Evolutionary conservation across 179 eudicot genomes (phyloP).

Genomic region (Silene noctiflora): DNA sequence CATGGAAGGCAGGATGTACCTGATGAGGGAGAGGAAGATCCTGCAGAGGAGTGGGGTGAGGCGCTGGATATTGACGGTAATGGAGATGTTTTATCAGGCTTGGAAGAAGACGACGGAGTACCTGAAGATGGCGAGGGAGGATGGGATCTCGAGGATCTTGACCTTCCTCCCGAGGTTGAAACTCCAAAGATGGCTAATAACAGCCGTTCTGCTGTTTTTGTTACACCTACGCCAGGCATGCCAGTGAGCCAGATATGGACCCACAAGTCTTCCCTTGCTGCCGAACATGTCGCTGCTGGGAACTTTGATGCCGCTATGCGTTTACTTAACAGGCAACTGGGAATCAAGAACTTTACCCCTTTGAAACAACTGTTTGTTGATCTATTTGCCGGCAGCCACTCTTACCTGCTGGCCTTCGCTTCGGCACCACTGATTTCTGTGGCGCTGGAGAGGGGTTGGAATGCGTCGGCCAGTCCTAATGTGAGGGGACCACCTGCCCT

Average conservation of each 20-base stretch:
- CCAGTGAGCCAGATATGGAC: constrained; percentile 89
- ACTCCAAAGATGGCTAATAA: constrained; percentile 51
- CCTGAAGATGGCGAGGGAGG: constrained; percentile 66
- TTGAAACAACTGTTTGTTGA: constrained; percentile 61
- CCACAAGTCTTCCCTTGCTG: constrained; percentile 79
- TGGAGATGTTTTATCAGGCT: constrained; percentile 42
- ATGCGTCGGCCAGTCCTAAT: constrained; percentile 67
- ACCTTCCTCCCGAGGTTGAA: constrained; percentile 72
- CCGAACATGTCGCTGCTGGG: constrained; percentile 93
- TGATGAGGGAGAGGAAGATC: constrained; percentile 61
- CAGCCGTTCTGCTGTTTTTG: constrained; percentile 46
- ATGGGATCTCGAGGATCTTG: constrained; percentile 90
- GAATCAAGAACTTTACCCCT: constrained; percentile 70
- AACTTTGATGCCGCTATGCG: constrained; percentile 93
- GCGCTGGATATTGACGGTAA: constrained; percentile 67
- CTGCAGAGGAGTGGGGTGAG: constrained; percentile 75
- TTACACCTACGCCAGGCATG: constrained; percentile 73
- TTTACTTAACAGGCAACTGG: constrained; percentile 72
- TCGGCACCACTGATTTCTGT: constrained; percentile 64
- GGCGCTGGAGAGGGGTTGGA: constrained; percentile 88
- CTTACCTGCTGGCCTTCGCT: constrained; percentile 58
- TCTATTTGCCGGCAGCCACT: constrained; percentile 66
- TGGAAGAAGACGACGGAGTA: constrained; percentile 40
- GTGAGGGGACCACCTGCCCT: constrained; percentile 82
- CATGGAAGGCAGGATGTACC: constrained; percentile 36